Base-by-base conservation (phyloP, 768 basidiomycete species). In the Hericium erinaceus region DNA sequence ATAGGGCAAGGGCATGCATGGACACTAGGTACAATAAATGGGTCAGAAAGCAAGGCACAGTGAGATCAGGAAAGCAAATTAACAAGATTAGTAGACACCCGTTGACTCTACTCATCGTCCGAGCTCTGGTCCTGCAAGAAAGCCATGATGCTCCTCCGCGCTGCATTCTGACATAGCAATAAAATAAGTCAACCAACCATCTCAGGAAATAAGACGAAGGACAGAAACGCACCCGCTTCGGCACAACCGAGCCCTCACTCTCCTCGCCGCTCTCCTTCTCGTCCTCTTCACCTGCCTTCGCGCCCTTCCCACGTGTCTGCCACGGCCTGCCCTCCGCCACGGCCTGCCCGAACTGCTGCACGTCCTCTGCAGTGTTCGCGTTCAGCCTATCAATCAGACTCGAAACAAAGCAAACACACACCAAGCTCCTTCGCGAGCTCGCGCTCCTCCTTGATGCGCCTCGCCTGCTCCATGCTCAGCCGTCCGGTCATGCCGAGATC, bases 401-500 rank as follows among this genome's bases (percentile, higher is more conserved):
- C 18, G 22, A 49, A 26, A 49, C 26, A 46, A 13, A 50, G 57
- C 33, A 22, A 22, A 13, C 2, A 75, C 81, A 37, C 62, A 94
- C 92, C 79, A 18, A 93, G 76, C 66, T 94, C 91, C 58, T 89
- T 75, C 22, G 80, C 85, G 6, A 92, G 67, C 67, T 94, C 94
- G 48, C 91, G 75, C 65, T 80, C 80, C 68, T 75, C 80, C 59
- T 78, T 86, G 63, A 95, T 87, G 3, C 75, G 72, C 63, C 81
- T 89, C 4, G 92, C 93, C 70, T 94, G 87, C 55, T 90, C 91
- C 65, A 91, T 64, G 59, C 82, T 92, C 65, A 84, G 74, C 22
- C 85, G 79, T 1, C 89, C 88, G 0, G 75, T 80, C 90, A 94
- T 95, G 1, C 92, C 92, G 33, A 93, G 75, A 4, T 84, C 86